These are phyloP conservation scores for Melaleuca quinquenervia DNA, from an alignment of 345 rosid genomes.

Conservation along the genomic window DNA sequence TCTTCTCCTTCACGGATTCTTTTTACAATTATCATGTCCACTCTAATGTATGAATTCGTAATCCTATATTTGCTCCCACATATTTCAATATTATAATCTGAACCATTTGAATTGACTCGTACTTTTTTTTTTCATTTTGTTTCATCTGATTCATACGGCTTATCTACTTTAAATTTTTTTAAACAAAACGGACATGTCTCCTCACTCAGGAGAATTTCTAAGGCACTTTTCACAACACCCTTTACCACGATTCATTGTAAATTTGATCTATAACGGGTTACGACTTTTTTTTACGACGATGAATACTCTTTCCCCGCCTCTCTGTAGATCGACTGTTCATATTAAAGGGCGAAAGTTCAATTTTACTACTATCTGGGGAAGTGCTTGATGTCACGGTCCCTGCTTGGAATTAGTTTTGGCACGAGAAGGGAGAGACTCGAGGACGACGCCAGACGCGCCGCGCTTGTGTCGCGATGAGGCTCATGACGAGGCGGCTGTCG, in stretches of 20 bases:
- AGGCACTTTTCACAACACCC: not conserved
- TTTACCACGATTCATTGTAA: not conserved
- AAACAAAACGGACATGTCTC: not conserved
- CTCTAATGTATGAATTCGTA: not conserved
- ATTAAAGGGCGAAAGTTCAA: too few species aligned
- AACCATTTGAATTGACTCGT: not conserved
- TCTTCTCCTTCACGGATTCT: not conserved
- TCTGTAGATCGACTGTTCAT: too few species aligned
- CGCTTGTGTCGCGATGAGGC: too few species aligned
- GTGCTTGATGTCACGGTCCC: too few species aligned
- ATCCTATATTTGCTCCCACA: not conserved
- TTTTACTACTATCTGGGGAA: too few species aligned
- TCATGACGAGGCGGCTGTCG: not conserved
- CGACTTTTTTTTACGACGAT: not conserved
- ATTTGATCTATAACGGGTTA: not conserved
- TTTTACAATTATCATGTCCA: not conserved
- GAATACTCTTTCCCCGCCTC: too few species aligned
- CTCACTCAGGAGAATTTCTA: not conserved
- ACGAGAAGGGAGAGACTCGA: too few species aligned
- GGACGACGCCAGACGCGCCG: too few species aligned
- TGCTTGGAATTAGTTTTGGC: too few species aligned
- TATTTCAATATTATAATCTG: not conserved
- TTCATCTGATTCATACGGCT: not conserved
- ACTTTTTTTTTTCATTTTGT: not conserved
- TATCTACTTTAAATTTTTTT: not conserved